These are phyloP conservation scores for Imleria badia DNA, from an alignment of 768 basidiomycete genomes.

Conservation along the genomic window DNA sequence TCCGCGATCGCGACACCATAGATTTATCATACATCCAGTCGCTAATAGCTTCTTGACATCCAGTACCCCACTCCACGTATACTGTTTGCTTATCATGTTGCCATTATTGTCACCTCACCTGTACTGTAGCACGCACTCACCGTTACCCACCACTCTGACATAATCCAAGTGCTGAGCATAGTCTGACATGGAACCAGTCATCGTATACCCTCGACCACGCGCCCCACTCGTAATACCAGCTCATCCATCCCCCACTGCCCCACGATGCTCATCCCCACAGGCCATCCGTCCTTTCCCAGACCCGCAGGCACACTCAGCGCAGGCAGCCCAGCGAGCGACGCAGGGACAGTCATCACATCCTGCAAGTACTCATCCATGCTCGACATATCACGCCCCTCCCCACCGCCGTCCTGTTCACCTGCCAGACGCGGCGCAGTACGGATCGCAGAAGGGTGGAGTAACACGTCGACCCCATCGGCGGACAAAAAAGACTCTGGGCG, in stretches of 20 bases:
- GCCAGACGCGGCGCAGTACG: slow-evolving; percentile 71
- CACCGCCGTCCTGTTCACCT: neutral
- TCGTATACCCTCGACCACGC: slow-evolving; percentile 36
- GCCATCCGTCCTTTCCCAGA: slow-evolving; percentile 61
- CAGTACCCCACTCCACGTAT: slow-evolving; percentile 9
- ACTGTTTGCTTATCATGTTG: slow-evolving; percentile 15
- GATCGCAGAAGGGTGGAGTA: slow-evolving; percentile 87
- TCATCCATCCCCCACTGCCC: slow-evolving; percentile 86
- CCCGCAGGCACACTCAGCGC: slow-evolving; percentile 71
- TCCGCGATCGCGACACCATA: slow-evolving; percentile 1
- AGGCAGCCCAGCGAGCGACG: slow-evolving; percentile 86
- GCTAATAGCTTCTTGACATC: slow-evolving; percentile 13
- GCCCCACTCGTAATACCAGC: slow-evolving; percentile 55
- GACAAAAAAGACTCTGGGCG: neutral
- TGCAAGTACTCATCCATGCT: slow-evolving; percentile 73
- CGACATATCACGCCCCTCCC: slow-evolving; percentile 3
- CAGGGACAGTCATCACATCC: slow-evolving; percentile 90
- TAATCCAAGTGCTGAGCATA: neutral
- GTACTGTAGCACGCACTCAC: slow-evolving; percentile 21
- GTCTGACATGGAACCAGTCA: slow-evolving; percentile 1
- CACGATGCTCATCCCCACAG: slow-evolving; percentile 78
- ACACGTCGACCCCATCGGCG: slow-evolving; percentile 62
- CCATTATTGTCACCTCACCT: slow-evolving; percentile 12
- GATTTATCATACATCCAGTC: slow-evolving; percentile 11
- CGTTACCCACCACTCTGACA: slow-evolving; percentile 30